phyloP scores from a whole-genome alignment of 306 rosid genomes.

The Glycine latifolia region DNA sequence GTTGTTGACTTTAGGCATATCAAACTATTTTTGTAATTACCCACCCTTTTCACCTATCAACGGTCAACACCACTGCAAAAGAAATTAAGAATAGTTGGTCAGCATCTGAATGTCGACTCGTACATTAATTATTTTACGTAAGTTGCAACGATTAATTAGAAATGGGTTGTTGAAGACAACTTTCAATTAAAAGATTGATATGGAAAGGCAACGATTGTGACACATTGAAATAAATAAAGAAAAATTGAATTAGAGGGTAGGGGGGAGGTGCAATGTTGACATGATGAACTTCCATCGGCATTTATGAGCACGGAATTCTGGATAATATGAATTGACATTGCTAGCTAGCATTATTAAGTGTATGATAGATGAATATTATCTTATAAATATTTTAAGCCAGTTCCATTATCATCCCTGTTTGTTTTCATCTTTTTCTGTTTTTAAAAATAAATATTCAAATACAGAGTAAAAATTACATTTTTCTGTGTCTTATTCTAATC shows the following conservation, averaged over 20 bases:
- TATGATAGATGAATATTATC: neutral
- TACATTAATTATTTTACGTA: neutral
- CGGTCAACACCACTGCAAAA: neutral
- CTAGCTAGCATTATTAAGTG: neutral
- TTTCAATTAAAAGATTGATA: constrained; percentile 45
- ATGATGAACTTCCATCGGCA: neutral
- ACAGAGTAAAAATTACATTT: neutral
- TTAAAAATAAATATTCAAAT: neutral
- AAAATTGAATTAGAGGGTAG: neutral
- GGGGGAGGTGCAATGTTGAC: neutral
- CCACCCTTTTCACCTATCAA: neutral
- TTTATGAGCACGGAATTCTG: neutral
- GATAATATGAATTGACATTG: neutral
- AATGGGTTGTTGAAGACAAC: constrained; percentile 55
- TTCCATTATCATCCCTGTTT: neutral
- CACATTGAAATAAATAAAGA: neutral
- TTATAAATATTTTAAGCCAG: neutral
- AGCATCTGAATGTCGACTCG: neutral
- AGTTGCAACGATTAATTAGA: constrained; percentile 5
- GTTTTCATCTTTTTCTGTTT: neutral
- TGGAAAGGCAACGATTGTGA: constrained; percentile 3
- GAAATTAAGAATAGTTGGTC: neutral
- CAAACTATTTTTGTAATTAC: neutral
- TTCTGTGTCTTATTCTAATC: neutral
- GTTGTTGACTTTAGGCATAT: neutral